Conservation (phyloP, 2,329 filamentous ascomycete species). For the Alternaria alternata region DNA sequence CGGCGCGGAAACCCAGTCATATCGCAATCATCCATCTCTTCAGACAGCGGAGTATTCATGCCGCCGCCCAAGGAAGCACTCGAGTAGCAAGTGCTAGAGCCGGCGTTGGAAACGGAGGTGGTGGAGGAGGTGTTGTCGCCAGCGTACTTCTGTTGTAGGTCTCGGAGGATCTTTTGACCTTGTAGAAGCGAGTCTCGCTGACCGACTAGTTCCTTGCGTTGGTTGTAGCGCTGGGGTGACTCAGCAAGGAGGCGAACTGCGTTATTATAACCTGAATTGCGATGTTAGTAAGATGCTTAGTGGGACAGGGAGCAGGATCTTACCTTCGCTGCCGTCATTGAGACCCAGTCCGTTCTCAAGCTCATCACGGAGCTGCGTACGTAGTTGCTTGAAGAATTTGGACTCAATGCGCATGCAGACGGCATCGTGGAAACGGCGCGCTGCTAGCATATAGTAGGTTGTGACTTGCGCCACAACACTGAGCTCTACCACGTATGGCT, state of each 20-base stretch:
- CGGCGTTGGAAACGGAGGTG: not conserved
- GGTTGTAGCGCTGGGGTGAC: slow-evolving; percentile 14
- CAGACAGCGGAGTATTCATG: not conserved
- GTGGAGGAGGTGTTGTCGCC: not conserved
- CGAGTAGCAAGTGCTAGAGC: not conserved
- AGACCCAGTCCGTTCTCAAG: slow-evolving; percentile 35
- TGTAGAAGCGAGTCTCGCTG: slow-evolving; percentile 21
- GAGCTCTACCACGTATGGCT: slow-evolving; percentile 68
- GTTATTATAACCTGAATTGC: slow-evolving; percentile 9
- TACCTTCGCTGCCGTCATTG: slow-evolving; percentile 29
- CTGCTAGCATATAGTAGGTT: slow-evolving; percentile 74
- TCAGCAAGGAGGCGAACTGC: slow-evolving; percentile 27
- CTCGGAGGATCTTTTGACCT: slow-evolving; percentile 21
- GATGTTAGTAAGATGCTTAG: slow-evolving; percentile 1
- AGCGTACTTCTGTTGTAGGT: slow-evolving; percentile 27
- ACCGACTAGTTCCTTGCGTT: slow-evolving; percentile 18
- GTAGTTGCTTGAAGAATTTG: slow-evolving; percentile 44
- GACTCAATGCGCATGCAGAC: slow-evolving; percentile 52
- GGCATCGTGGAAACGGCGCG: slow-evolving; percentile 68
- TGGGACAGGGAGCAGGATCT: not conserved
- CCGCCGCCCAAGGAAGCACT: not conserved
- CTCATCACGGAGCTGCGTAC: slow-evolving; percentile 32
- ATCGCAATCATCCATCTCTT: not conserved
- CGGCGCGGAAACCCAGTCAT: not conserved
- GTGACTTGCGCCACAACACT: slow-evolving; percentile 69